Base-by-base conservation (phyloP, 345 rosid genomes). In the Acer negundo region DNA sequence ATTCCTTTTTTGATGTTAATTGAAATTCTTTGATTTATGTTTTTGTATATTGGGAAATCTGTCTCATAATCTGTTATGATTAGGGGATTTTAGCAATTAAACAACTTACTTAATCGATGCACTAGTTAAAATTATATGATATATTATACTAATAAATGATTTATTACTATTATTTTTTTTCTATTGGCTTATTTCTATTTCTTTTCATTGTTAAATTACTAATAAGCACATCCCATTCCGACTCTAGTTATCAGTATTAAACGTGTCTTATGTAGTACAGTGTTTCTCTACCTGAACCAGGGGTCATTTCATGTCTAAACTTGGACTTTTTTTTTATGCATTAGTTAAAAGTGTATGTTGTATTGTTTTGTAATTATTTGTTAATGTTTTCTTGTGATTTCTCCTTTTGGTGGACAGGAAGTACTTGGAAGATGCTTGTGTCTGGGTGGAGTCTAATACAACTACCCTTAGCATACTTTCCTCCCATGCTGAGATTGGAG, bases 401-500 rank as follows among this genome's bases (percentile, higher is more conserved):
- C 63, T 76, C 62, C 42, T 84, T 75, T 75, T 67, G 67, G 46
- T 76, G 71, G 68, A 82, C 84, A 96, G 97, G 86, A 97, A 85
- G 82, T 94, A 92, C 84, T 87, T 97, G 89, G 97, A 97, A 85
- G 95, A 89, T 77, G 92, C 91, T 73, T 97, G 99, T 77, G 93
- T 94, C 61, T 94, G 99, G 99, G 97, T 94, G 84, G 98, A 90
- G 82, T 92, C 98, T 15, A 96, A 94, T 82, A 77, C 92, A 70
- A 86, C 94, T 76, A 94, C 97, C 13, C 93, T 97, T 42, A 86
- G 84, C 89, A 92, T 97, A 69, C 88, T 97, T 28, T 90, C 96
- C 51, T 94, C 99, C 7, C 93, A 97, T 80, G 88, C 95, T 67
- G 99, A 97, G 87, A 89, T 96, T 82, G 98, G 92, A 51, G 83